Percentiles rank a stretch among this genome's conserved stretches.
Evolutionary conservation across 2,329 filamentous ascomycete species (phyloP).

Genomic region (Fusarium sp.): DNA sequence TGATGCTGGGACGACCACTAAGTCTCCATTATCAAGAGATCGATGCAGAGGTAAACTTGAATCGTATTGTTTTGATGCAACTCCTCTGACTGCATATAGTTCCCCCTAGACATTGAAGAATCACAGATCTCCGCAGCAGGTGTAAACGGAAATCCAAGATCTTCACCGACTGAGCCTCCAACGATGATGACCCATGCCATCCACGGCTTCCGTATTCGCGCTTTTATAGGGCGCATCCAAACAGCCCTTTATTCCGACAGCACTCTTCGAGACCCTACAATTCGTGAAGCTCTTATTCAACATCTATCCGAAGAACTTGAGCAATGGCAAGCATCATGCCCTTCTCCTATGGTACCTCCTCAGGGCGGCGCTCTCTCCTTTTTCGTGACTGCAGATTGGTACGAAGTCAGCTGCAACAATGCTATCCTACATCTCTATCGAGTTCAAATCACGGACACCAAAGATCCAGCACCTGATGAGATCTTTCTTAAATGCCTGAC

Average conservation of each 20-base stretch:
- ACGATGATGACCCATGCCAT: constrained; percentile 3
- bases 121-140: background rate
- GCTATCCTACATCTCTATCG: background rate
- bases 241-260: background rate
- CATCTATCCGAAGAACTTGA: background rate
- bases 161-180: background rate
- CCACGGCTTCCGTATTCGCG: background rate
- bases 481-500: no score
- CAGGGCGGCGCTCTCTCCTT: background rate
- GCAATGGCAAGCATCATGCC: background rate
- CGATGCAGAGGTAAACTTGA: no score
- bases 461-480: no score
- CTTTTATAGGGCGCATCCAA: background rate
- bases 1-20: no score
- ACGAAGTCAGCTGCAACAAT: background rate
- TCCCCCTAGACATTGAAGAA: background rate
- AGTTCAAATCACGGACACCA: no score
- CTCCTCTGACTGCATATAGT: background rate
- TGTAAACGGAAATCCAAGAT: background rate
- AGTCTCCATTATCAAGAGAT: no score
- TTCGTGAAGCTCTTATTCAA: background rate
- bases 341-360: background rate
- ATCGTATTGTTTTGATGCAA: no score
- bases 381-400: constrained; percentile 1
- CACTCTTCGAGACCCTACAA: background rate